Base-by-base conservation (phyloP, 2,329 filamentous ascomycete species). In the Xylaria sp. region DNA sequence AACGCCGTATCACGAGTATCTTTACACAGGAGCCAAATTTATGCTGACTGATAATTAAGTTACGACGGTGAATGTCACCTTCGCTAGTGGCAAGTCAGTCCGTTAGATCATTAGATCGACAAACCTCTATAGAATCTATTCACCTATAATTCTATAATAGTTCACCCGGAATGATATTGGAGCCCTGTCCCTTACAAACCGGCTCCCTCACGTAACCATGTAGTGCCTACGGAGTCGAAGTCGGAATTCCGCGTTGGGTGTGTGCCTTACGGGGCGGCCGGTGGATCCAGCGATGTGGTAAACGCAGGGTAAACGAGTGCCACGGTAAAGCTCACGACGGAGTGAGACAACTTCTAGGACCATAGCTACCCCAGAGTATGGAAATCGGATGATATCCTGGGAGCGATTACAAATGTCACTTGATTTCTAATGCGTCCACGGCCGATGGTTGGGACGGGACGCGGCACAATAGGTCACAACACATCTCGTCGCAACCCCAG, bases 361-460 rank as follows among this genome's bases (percentile, higher is more conserved):
- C 29, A 21, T 18, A 29, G 21, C 13, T 18, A 25, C 12, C 23
- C 12, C 32, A 35, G 42, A 35, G 21, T 3, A 1, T 21, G 29
- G 42, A 18, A 13, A 47, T 64, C 68, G 61, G 68, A 64, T 59
- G 65, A 68, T 68, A 42, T 64, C 27, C 60, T 16, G 21, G 35
- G 2, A 16, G 50, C 44, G 65, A 70, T 70, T 68, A 70, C 68
- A 70, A 70, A 70, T 70, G 42, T 62, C 40, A 25, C 18, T 68
- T 70, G 62, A 76, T 76, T 76, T 75, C 63, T 75, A 76, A 70
- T 70, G 68, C 60, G 37, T 37, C 27, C 5, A 48, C 29, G 13
- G 16, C 27, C 44, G 57, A 62, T 23, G 25, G 40, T 50, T 55
- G 64, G 64, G 37, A 57, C 48, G 61, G 37, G 51, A 65, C 27